Conservation (phyloP, 805 yeast species). For the Clavispora fructus region DNA sequence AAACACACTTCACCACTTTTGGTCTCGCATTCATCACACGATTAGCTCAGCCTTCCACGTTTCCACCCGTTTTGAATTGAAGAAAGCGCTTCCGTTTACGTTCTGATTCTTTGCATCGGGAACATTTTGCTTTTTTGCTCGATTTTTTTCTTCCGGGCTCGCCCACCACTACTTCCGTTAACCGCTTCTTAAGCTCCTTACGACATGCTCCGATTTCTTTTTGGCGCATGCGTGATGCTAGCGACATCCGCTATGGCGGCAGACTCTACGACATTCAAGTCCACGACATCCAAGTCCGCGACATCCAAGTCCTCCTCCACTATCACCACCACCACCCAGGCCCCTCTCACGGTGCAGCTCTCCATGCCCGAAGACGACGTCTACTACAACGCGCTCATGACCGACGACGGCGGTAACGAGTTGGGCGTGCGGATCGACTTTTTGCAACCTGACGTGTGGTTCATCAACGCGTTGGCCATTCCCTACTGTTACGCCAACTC, state of each 20-base stretch:
- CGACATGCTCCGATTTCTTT: neutral
- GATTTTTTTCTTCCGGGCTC: too few species aligned
- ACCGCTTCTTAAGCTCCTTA: neutral
- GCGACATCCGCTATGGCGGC: neutral
- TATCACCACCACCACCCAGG: neutral
- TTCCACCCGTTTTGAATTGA: too few species aligned
- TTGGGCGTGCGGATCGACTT: conserved; percentile 25
- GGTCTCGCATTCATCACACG: too few species aligned
- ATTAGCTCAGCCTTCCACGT: too few species aligned
- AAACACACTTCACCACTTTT: too few species aligned
- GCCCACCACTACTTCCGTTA: neutral
- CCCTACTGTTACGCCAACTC: conserved; percentile 17
- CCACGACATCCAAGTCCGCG: neutral
- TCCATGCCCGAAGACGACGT: conserved; percentile 11
- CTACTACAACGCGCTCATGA: conserved; percentile 15
- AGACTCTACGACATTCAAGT: neutral
- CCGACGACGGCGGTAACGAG: conserved; percentile 8
- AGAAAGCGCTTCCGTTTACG: too few species aligned
- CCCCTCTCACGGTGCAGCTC: conserved; percentile 6
- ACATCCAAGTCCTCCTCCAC: neutral
- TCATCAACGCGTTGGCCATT: conserved; percentile 22
- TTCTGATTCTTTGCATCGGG: neutral
- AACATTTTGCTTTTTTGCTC: too few species aligned
- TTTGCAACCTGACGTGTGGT: conserved; percentile 37
- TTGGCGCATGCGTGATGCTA: neutral